These are phyloP conservation scores for Tetragonia tetragonoides DNA, from an alignment of 148 eudicot genomes.

Conservation along the genomic window DNA sequence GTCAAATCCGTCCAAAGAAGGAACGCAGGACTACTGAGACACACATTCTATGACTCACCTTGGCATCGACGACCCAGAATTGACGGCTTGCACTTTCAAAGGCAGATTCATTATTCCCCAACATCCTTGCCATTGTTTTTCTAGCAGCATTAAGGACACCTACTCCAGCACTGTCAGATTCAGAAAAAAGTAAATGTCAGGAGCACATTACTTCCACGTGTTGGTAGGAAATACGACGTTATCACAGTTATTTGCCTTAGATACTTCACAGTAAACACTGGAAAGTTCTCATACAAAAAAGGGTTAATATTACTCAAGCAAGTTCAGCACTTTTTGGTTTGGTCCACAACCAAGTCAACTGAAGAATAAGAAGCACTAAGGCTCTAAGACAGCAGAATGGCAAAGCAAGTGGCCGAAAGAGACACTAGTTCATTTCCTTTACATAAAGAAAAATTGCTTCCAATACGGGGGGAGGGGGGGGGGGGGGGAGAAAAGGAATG, in stretches of 20 bases:
- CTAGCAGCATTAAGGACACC: slow-evolving; percentile 98
- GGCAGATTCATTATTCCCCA: slow-evolving; percentile 80
- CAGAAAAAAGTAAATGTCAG: slow-evolving; percentile 13
- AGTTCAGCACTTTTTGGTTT: no score
- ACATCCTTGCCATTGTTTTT: slow-evolving; percentile 98
- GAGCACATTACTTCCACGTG: not conserved
- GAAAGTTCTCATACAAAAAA: no score
- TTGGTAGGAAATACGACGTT: not conserved
- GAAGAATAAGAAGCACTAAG: no score
- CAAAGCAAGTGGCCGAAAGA: no score
- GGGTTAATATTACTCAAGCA: no score
- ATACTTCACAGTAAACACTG: no score
- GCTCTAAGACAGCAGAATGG: no score
- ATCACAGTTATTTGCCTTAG: not conserved
- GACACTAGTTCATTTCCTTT: no score
- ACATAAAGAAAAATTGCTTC: no score
- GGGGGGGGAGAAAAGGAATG: no score
- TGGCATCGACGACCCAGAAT: slow-evolving; percentile 98
- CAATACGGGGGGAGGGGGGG: no score
- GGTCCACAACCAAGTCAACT: no score
- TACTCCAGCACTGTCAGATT: slow-evolving; percentile 79
- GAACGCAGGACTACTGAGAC: not conserved
- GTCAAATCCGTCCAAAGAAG: not conserved
- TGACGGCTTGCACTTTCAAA: slow-evolving; percentile 94
- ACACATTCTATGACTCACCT: slow-evolving; percentile 44